Base-by-base conservation (phyloP, 2,329 filamentous ascomycete genomes). In the Karstenula rhodostoma region DNA sequence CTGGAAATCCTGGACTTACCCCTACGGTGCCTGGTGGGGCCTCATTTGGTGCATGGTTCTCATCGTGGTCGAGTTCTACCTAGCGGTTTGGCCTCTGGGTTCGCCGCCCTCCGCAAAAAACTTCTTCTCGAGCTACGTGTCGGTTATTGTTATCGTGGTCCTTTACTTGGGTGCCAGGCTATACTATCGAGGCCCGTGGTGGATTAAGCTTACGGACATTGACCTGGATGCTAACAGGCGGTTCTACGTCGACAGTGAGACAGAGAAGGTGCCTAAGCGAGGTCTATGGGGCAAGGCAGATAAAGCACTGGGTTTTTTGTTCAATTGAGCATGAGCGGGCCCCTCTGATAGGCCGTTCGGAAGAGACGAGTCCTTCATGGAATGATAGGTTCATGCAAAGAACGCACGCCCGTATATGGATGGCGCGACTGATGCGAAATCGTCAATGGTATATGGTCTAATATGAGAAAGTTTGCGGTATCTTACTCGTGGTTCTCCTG, bases 41-140 rank as follows among this genome's bases (percentile, higher is more conserved):
- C 72, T 83, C 33, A 61, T 67, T 42, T 82, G 78, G 75, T 83
- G 79, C 57, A 71, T 81, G 42, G 52, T 82, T 15, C 76, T 84
- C 33, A 78, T 83, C 60, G 72, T 82, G 43, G 77, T 80, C 4
- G 77, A 83, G 58, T 83, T 84, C 65, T 84, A 84, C 62, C 77
- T 84, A 1, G 72, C 78, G 4, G 70, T 84, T 2, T 83, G 79
- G 76, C 82, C 83, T 0, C 71, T 84, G 2, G 71, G 65, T 0
- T 73, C 67, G 0, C 48, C 59, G 1, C 63, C 74, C 1, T 73
- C 66, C 9, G 81, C 79, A 0, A 68, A 76, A 61, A 73, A 65
- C 50, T 84, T 84, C 76, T 84, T 84, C 63, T 77, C 81, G 1
- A 83, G 77, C 57, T 84, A 81, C 57, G 71, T 83, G 19, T 81